These are phyloP conservation scores for Ilyonectria mors-panacis DNA, from an alignment of 2,329 filamentous ascomycete species.

Conservation along the genomic window DNA sequence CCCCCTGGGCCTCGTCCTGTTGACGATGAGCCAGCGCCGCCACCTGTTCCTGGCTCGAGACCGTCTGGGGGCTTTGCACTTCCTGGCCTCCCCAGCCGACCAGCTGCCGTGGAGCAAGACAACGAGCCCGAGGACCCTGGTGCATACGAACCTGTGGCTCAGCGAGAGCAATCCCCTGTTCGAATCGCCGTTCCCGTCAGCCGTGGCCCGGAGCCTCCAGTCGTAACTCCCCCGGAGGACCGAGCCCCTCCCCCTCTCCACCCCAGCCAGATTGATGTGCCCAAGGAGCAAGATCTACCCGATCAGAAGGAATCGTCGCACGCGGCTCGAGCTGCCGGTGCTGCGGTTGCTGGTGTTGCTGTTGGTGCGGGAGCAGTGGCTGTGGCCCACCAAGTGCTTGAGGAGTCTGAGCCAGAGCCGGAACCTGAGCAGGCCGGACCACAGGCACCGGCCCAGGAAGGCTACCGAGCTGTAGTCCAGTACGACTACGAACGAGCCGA, in stretches of 20 bases:
- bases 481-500: constrained; percentile 99
- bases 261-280: constrained; percentile 73
- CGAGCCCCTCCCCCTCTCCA: constrained; percentile 73
- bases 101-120: constrained; percentile 68
- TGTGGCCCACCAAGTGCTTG: constrained; percentile 42
- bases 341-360: constrained; percentile 62
- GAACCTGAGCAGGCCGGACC: constrained; percentile 29
- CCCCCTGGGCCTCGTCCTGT: constrained; percentile 54
- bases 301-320: constrained; percentile 76
- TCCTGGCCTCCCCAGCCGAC: constrained; percentile 79
- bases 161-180: constrained; percentile 80
- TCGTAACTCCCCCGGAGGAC: constrained; percentile 67
- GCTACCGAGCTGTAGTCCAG: constrained; percentile 83
- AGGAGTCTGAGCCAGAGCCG: constrained; percentile 50
- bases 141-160: constrained; percentile 52
- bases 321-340: constrained; percentile 70
- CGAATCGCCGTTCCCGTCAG: constrained; percentile 89
- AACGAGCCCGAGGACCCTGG: constrained; percentile 68
- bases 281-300: constrained; percentile 74
- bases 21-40: constrained; percentile 65
- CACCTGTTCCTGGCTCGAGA: constrained; percentile 72
- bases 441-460: constrained; percentile 58
- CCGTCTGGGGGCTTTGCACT: constrained; percentile 84
- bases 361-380: constrained; percentile 43
- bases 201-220: constrained; percentile 69